Base-by-base conservation (phyloP, 768 basidiomycete genomes). In the Pholiota conissans region DNA sequence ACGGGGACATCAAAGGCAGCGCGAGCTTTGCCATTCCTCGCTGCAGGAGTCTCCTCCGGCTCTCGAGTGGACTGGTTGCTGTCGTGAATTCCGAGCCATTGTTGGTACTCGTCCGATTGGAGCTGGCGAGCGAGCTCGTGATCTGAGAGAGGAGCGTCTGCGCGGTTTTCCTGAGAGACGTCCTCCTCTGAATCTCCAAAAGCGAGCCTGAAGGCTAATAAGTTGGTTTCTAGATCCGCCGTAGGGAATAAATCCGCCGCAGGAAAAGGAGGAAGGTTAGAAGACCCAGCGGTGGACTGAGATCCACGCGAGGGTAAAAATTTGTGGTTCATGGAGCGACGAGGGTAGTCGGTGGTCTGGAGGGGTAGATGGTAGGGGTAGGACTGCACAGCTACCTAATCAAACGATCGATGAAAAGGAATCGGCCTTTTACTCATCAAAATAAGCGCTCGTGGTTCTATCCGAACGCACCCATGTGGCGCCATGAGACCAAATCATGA, bases 121-220 rank as follows among this genome's bases (percentile, higher is more conserved):
- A 79, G 39, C 34, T 71, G 69, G 7, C 81, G 67, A 0, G 84
- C 84, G 7, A 75, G 52, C 35, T 81, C 78, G 35, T 77, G 75
- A 61, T 86, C 83, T 0, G 73, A 67, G 5, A 67, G 65, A 2
- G 71, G 65, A 0, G 62, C 58, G 40, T 65, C 70, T 1, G 65
- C 67, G 22, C 72, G 69, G 56, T 82, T 82, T 11, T 68, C 61
- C 0, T 61, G 35, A 1, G 39, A 26, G 6, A 51, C 29, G 5
- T 63, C 46, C 20, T 69, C 59, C 14, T 73, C 71, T 16, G 78
- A 71, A 55, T 82, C 81, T n/a, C 74, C 66, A 30, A 82, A 71
- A 3, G 64, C 61, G 42, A 82, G 71, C 52, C 76, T 69, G 0
- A n/a, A n/a, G n/a, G n/a, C n/a, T n/a, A n/a, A n/a, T n/a, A n/a